A percentile compares a stretch with the other conserved stretches of the same genome.
Evolutionary conservation across 495 filamentous ascomycete genomes (phyloP).

Genomic region (Xylaria sp.): DNA sequence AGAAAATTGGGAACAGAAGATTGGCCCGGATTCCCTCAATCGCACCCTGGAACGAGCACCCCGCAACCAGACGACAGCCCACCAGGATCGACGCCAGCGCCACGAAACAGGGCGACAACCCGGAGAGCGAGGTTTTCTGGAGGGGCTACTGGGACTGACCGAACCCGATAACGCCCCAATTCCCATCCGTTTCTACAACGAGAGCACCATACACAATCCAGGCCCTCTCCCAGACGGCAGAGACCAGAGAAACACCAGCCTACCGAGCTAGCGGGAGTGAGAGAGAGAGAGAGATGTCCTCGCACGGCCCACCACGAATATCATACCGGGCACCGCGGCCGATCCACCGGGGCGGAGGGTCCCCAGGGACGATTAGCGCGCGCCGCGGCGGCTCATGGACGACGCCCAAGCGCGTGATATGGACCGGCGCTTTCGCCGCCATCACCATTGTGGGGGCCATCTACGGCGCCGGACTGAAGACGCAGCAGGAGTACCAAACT

Average conservation of each 20-base stretch:
- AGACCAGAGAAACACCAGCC: background rate
- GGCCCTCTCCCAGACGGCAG: background rate
- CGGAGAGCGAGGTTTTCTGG: constrained; percentile 31
- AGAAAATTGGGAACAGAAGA: background rate
- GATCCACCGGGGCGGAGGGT: background rate
- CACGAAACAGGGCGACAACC: background rate
- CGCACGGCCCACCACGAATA: background rate
- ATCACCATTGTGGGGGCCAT: constrained; percentile 57
- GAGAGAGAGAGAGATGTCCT: background rate
- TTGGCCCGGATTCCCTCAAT: background rate
- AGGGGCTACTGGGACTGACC: constrained; percentile 35
- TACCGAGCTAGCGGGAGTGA: too few species aligned
- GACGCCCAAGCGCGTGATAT: constrained; percentile 47
- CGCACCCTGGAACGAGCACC: background rate
- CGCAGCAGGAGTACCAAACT: constrained; percentile 48
- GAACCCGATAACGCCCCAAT: too few species aligned
- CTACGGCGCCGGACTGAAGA: constrained; percentile 67
- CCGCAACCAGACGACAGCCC: background rate
- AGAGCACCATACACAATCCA: background rate
- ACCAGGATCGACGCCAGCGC: constrained; percentile 1
- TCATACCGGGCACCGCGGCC: constrained; percentile 7
- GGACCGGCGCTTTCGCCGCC: constrained; percentile 57
- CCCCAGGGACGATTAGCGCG: background rate
- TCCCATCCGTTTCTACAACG: too few species aligned
- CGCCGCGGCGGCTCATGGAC: background rate